phyloP scores from a whole-genome alignment of 1,139 yeast genomes.

The Sugiyamaella neomexicana region DNA sequence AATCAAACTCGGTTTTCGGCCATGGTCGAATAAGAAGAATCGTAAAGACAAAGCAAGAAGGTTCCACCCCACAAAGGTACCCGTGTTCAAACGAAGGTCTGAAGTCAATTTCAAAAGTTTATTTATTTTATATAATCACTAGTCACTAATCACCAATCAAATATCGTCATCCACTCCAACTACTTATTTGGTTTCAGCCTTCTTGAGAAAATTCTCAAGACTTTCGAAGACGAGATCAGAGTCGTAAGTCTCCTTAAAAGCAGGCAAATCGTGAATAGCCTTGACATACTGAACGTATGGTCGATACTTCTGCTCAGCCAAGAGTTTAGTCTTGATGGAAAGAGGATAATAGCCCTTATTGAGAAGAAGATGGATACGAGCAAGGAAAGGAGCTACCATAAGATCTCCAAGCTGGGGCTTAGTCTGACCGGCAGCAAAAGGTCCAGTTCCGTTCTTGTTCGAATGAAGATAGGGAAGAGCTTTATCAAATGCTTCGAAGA shows the following conservation, averaged over 20 bases:
- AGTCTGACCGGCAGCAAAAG: constrained; percentile 19
- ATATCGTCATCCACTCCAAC: too few species aligned
- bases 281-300: constrained; percentile 18
- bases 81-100: too few species aligned
- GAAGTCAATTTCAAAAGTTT: neutral
- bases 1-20: neutral
- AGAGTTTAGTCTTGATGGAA: constrained; percentile 15
- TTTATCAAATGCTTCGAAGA: constrained; percentile 21
- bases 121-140: neutral
- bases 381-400: constrained; percentile 21
- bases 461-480: constrained; percentile 19
- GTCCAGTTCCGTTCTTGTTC: constrained; percentile 15
- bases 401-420: constrained; percentile 19
- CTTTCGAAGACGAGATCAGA: neutral
- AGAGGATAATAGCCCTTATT: constrained; percentile 18
- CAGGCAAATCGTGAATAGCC: constrained; percentile 19
- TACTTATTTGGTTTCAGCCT: neutral
- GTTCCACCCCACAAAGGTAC: neutral
- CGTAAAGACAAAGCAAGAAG: neutral
- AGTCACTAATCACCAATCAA: neutral
- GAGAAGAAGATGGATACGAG: constrained; percentile 18
- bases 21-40: neutral
- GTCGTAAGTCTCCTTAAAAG: constrained; percentile 18
- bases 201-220: neutral
- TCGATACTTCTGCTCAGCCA: constrained; percentile 19